Conservation (phyloP, 2,329 filamentous ascomycete genomes). For the Pyrenophora graminea region DNA sequence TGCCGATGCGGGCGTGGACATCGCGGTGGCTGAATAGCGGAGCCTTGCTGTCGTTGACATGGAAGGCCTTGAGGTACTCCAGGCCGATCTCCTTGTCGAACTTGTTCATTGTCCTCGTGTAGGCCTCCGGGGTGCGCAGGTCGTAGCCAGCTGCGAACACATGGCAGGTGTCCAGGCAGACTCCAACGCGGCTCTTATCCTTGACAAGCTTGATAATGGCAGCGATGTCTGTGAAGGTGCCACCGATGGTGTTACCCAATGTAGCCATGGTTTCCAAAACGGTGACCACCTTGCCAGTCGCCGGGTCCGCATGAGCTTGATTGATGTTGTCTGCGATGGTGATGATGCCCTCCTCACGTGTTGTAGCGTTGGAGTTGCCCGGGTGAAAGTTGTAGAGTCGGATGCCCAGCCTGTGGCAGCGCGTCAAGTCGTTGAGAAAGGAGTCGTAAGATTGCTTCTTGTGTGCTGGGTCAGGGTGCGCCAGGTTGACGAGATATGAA, state of each 20-base stretch:
- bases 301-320: conserved; percentile 69
- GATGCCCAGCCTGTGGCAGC: conserved; percentile 86
- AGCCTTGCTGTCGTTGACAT: conserved; percentile 95
- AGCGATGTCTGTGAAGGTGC: conserved; percentile 80
- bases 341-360: conserved; percentile 69
- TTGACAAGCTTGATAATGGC: conserved; percentile 81
- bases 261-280: conserved; percentile 96
- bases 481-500: conserved; percentile 94
- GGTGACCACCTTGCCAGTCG: conserved; percentile 74
- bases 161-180: conserved; percentile 97
- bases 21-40: conserved; percentile 81
- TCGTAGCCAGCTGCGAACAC: conserved; percentile 95
- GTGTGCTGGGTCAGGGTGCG: conserved; percentile 78
- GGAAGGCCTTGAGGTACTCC: conserved; percentile 80
- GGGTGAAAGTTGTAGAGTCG: conserved; percentile 98
- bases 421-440: conserved; percentile 84
- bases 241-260: conserved; percentile 80
- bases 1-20: conserved; percentile 94
- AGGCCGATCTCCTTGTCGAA: conserved; percentile 80
- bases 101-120: conserved; percentile 70
- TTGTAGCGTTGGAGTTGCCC: conserved; percentile 72
- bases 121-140: conserved; percentile 73
- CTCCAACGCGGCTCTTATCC: conserved; percentile 82
- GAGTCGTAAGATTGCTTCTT: conserved; percentile 81
- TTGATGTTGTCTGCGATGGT: conserved; percentile 85